Evolutionary conservation across 768 basidiomycete genomes (phyloP), one percentile per base, ranked within the genome.

Genomic region (Aureoboletus auriporus): DNA sequence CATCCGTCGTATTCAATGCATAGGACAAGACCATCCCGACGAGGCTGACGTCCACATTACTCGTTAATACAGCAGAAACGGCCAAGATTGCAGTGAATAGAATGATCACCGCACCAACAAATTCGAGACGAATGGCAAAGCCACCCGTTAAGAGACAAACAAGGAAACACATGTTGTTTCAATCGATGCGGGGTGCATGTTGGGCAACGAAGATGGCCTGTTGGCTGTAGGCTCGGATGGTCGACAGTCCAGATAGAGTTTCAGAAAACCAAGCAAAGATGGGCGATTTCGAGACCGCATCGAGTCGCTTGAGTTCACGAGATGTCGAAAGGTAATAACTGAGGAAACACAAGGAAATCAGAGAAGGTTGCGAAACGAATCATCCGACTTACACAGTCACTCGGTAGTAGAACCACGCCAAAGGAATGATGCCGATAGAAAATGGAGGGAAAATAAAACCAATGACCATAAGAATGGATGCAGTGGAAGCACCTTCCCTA

Each of bases 231-330:
- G 89, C 89, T 0, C 90, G 79, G 56, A 94, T 93, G 3, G 89
- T 93, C 1, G 88, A 82, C 33, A 91, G 66, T 6, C 92, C 92
- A 3, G 79, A 75, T 31, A 83, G 69, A 3, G 80, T 84, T 63
- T 90, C 89, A 2, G 86, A 86, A 63, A 90, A 90, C 83, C 85
- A 88, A 0, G 85, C 86, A 65, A 95, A 94, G 50, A 98, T 91
- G 1, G 94, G 93, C 0, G 89, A 91, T 34, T 89, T 83, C 6
- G 90, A 90, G 26, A 91, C 85, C 1, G 92, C 87, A 55, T 93
- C 91, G 12, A 94, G 74, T 11, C 91, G 87, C 64, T 93, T 92
- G 23, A 93, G 75, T 63, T 93, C 91, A 23, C 91, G 83, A 1
- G 86, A 89, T 0, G 90, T 92, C 4, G 88, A 75, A 8, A 93